Evolutionary conservation across 768 basidiomycete species (phyloP).

Genomic region (Lactarius tabidus): DNA sequence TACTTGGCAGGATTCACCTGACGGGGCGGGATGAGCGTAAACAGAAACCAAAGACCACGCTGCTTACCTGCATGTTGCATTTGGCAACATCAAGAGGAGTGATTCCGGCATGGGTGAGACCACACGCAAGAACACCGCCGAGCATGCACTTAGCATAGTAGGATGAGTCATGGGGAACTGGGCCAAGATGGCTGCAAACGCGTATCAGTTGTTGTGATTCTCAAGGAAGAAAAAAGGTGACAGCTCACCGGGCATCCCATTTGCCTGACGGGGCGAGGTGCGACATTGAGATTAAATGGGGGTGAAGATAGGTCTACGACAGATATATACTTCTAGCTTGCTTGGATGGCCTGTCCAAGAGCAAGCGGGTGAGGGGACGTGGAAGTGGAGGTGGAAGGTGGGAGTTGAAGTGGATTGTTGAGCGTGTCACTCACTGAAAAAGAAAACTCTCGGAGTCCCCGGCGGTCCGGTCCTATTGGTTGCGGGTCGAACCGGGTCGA

Average conservation of each 20-base stretch:
- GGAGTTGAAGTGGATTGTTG: constrained; percentile 27
- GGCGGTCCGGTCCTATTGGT: too few relatives aligned
- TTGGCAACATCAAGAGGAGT: constrained; percentile 86
- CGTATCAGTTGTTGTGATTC: constrained; percentile 3
- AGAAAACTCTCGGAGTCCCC: too few relatives aligned
- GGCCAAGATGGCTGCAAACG: constrained; percentile 52
- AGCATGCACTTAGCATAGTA: constrained; percentile 88
- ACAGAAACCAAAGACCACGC: neutral
- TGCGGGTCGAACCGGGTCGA: too few relatives aligned
- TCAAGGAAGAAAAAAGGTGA: constrained; percentile 7
- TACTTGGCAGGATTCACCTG: constrained; percentile 78
- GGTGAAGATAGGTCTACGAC: constrained; percentile 32
- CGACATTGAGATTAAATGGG: constrained; percentile 44
- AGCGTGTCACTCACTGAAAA: constrained; percentile 16
- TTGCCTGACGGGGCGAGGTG: constrained; percentile 48
- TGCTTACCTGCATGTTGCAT: constrained; percentile 83
- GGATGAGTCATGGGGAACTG: constrained; percentile 66
- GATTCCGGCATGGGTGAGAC: constrained; percentile 83
- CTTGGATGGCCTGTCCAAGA: constrained; percentile 35
- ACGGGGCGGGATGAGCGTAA: neutral
- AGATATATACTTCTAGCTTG: constrained; percentile 31
- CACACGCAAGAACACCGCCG: constrained; percentile 83
- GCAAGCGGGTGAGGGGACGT: constrained; percentile 29
- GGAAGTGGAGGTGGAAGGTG: constrained; percentile 25
- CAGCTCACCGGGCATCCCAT: constrained; percentile 68